phyloP scores from a whole-genome alignment of 495 filamentous ascomycete species.

The Penicillium coprophilum region DNA sequence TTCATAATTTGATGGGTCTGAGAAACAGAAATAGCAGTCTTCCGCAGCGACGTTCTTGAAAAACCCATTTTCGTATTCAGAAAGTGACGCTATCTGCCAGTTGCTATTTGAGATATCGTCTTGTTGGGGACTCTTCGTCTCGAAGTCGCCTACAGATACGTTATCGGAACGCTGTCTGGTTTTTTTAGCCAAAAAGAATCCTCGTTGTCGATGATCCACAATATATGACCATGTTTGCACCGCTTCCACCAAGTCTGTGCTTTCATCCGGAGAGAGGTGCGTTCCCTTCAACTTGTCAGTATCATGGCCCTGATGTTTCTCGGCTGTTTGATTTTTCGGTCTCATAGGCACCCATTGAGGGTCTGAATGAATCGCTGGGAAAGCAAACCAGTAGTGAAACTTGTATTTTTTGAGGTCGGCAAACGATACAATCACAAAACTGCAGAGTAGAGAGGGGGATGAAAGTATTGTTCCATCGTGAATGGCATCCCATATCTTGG shows the following conservation, averaged over 20 bases:
- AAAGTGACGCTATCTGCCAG: constrained; percentile 75
- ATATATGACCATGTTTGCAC: constrained; percentile 84
- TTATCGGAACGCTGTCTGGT: constrained; percentile 29
- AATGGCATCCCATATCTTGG: constrained; percentile 94
- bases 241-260: constrained; percentile 68
- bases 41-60: constrained; percentile 66
- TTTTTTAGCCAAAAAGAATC: constrained; percentile 90
- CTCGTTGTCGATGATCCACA: constrained; percentile 77
- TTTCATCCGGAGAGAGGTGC: constrained; percentile 63
- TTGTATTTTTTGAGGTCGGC: constrained; percentile 95
- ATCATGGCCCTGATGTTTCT: constrained; percentile 15
- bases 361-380: constrained; percentile 86
- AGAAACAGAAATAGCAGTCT: constrained; percentile 81
- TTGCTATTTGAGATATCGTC: constrained; percentile 1
- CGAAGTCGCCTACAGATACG: not conserved
- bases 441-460: constrained; percentile 83
- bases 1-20: constrained; percentile 87
- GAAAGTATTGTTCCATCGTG: constrained; percentile 94
- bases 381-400: constrained; percentile 94
- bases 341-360: constrained; percentile 65
- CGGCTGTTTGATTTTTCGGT: constrained; percentile 9
- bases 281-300: constrained; percentile 30
- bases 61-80: constrained; percentile 82
- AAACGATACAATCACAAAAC: constrained; percentile 87
- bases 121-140: constrained; percentile 1